These are phyloP conservation scores for Mollisia scopiformis DNA, from an alignment of 2,329 filamentous ascomycete genomes.

Conservation along the genomic window DNA sequence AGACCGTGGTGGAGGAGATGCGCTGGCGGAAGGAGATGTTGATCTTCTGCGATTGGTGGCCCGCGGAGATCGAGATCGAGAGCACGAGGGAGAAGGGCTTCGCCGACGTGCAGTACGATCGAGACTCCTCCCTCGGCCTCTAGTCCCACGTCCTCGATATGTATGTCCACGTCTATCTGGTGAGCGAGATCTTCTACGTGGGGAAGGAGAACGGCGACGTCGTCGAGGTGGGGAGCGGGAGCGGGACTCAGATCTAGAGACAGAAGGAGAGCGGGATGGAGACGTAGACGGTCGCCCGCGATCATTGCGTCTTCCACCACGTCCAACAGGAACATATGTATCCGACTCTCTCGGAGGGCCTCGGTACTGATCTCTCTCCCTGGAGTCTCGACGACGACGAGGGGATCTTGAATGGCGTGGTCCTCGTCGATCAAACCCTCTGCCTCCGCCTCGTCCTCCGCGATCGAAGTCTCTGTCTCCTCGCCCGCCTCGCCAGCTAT, in stretches of 20 bases:
- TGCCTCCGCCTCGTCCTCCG: conserved; percentile 22
- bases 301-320: conserved; percentile 34
- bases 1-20: conserved; percentile 33
- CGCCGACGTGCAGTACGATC: conserved; percentile 35
- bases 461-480: conserved; percentile 48
- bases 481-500: conserved; percentile 46
- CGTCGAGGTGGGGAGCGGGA: conserved; percentile 34
- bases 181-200: conserved; percentile 35
- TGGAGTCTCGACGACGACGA: conserved; percentile 41
- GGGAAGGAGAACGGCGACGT: conserved; percentile 33
- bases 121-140: conserved; percentile 35
- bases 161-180: conserved; percentile 30
- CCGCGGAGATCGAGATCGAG: conserved; percentile 31
- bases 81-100: conserved; percentile 29
- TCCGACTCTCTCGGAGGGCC: conserved; percentile 33
- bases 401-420: conserved; percentile 47
- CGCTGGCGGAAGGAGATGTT: conserved; percentile 31
- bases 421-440: conserved; percentile 48
- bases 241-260: conserved; percentile 29
- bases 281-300: conserved; percentile 35
- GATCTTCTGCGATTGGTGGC: conserved; percentile 36
- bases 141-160: conserved; percentile 33
- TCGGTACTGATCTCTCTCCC: conserved; percentile 39
- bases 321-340: conserved; percentile 38
- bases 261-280: conserved; percentile 34